Evolutionary conservation across 495 filamentous ascomycete species (phyloP), one percentile per base, ranked within the genome.

Genomic region (Lasiosphaeria miniovina): DNA sequence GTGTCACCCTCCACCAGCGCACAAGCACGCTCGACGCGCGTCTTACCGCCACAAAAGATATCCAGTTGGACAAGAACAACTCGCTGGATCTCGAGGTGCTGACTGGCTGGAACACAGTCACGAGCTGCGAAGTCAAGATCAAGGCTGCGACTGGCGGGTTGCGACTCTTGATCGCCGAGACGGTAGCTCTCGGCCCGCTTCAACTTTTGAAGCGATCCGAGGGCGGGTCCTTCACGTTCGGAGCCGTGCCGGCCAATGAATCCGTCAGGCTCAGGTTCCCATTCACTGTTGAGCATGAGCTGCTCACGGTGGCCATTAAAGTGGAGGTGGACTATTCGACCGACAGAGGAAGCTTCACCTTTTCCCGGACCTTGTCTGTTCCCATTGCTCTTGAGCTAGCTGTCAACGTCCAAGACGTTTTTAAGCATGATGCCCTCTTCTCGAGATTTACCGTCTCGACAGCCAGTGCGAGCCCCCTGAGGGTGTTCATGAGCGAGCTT

Each of bases 331-430:
- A 74, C 2, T 99, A 97, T 66, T 78, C 83, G 15, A 97, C 93
- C 0, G 79, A 85, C 5, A 74, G 82, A 12, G 91, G 91, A 2
- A 76, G 71, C 36, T 97, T 94, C 63, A 75, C 80, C 54, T 96
- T 88, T 66, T 82, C 84, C 3, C 80, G 82, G 51, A 85, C 82
- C 31, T 80, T 79, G 10, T 80, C 81, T n/a, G 76, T 91, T 32
- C 82, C 85, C 1, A 87, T 90, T 6, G 75, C 83, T 15, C 77
- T 98, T 10, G 90, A 90, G 0, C 82, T 99, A 43, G 91, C 91
- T 15, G 93, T 99, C 60, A 97, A 98, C 62, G 93, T 99, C 43
- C 91, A 97, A 65, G 95, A 99, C 64, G 84, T 91, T 41, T 99
- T 99, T 80, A 95, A 95, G 70, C 82, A 89, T 54, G 74, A 86